Evolutionary conservation across 139 green algal genomes (phyloP), one percentile per base, ranked within the genome.

Genomic region (Microglena sp.): DNA sequence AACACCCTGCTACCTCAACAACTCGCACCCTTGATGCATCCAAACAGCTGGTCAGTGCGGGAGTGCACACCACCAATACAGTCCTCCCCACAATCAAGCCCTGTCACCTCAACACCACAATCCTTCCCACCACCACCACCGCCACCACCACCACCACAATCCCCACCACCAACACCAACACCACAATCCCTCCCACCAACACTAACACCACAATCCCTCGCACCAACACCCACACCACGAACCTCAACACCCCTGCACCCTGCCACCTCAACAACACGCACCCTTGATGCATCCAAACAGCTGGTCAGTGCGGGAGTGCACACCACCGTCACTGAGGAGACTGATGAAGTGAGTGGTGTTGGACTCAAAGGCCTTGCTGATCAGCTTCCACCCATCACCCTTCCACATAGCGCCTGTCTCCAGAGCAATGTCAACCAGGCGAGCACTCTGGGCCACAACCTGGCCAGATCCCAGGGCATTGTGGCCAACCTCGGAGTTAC

Each of bases 311-410:
- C 92, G 80, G 8, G 83, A 91, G 83, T 97, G 92, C 70, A 97
- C 92, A 26, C 92, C 92, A 54, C 92, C 92, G 73, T 96, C 86
- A 15, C 82, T 92, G 32, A 97, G 82, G 44, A 98, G 86, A 40
- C 91, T 87, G 54, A 98, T 96, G 69, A 98, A 85, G 76, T 98
- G 92, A 33, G 97, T 67, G 3, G 92, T 97, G 81, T 92, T 77
- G n/a, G 64, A 57, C 11, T 72, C 69, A 43, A 96, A 93, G 21
- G 83, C 74, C n/a, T 76, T 28, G 45, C 73, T 74, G 35, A 97
- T 84, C 33, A 89, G 72, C 66, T 91, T 90, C 83, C 86, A 97
- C 40, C 92, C 91, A 3, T 84, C 77, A 43, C 76, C 76, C 55
- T 73, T 61, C 67, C 92, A 97, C 55, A 96, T 86, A 28, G 68